phyloP scores from a whole-genome alignment of 179 eudicot species.

The Monotropa hypopitys region DNA sequence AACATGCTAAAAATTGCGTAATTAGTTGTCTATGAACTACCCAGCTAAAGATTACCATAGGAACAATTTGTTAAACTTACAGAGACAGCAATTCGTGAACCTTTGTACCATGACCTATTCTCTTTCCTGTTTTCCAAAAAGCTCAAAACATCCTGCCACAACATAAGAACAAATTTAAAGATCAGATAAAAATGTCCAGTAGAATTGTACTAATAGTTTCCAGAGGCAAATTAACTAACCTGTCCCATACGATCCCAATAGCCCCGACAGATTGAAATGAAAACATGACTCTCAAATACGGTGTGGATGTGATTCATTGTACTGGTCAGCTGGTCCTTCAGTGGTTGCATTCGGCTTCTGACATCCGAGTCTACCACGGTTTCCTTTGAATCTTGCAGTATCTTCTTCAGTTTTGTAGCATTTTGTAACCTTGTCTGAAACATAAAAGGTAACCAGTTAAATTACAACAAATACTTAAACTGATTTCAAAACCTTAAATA shows the following conservation, averaged over 20 bases:
- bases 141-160: slow-evolving; percentile 52
- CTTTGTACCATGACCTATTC: slow-evolving; percentile 67
- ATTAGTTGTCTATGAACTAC: neutral
- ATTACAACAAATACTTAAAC: neutral
- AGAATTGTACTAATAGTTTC: neutral
- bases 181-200: neutral
- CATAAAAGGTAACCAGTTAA: neutral
- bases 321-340: slow-evolving; percentile 45
- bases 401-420: slow-evolving; percentile 62
- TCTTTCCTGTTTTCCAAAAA: slow-evolving; percentile 72
- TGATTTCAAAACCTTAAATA: neutral
- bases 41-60: neutral
- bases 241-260: slow-evolving; percentile 78
- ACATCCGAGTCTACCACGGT: slow-evolving; percentile 51
- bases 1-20: too few relatives aligned
- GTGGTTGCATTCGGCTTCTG: slow-evolving; percentile 52
- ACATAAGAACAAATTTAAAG: neutral
- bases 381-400: slow-evolving; percentile 64
- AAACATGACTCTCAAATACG: slow-evolving; percentile 44
- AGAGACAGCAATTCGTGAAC: slow-evolving; percentile 59
- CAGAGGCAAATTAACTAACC: slow-evolving; percentile 14
- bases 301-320: slow-evolving; percentile 52
- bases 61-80: slow-evolving; percentile 30
- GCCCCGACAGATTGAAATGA: slow-evolving; percentile 51
- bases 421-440: slow-evolving; percentile 50